Base-by-base conservation (phyloP, 1,284 basidiomycete species). In the Fomes fomentarius region DNA sequence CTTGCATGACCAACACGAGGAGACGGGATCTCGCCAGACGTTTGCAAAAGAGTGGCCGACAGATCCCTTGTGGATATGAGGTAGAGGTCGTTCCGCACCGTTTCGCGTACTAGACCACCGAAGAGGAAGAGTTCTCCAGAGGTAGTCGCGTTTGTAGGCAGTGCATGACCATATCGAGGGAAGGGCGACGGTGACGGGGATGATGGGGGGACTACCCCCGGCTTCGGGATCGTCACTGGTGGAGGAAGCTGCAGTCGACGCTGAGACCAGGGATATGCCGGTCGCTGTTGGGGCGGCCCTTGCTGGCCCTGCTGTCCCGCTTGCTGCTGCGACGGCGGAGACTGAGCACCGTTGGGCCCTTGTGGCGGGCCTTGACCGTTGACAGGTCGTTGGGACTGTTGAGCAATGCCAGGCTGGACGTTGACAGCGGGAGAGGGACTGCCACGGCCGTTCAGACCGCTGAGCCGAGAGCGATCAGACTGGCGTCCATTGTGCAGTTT, bases 1-100 rank as follows among this genome's bases (percentile, higher is more conserved):
- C 92, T 91, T 1, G 96, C 94, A 76, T 99, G 97, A 0, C 97
- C 97, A 15, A 99, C 95, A 61, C 97, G 81, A 0, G 94, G 88
- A 14, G 88, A 85, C 0, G 97, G 97, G 17, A 93, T 79, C 64
- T 97, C 94, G 5, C 97, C 97, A 4, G 83, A 85, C 0, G 96
- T 98, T 69, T 93, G 89, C 49, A 96, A 76, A 11, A 94, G 81
- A 30, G 85, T 87, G 9, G 91, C 86, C 26, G 87, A 83, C 58
- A 91, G 80, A 61, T 94, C 89, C 48, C 87, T 81, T 11, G 92
- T 88, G 51, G 91, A 91, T 66, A 98, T 86, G 39, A 94, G 79
- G 73, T 97, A 99, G 44, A 99, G 80, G 74, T 99, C 97, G 74
- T 98, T 98, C 62, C 91, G 85, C 45, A 96, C 91, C 30, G 84